phyloP scores from a whole-genome alignment of 225 moss, liverwort and hornwort genomes.

The Straminergon stramineum region DNA sequence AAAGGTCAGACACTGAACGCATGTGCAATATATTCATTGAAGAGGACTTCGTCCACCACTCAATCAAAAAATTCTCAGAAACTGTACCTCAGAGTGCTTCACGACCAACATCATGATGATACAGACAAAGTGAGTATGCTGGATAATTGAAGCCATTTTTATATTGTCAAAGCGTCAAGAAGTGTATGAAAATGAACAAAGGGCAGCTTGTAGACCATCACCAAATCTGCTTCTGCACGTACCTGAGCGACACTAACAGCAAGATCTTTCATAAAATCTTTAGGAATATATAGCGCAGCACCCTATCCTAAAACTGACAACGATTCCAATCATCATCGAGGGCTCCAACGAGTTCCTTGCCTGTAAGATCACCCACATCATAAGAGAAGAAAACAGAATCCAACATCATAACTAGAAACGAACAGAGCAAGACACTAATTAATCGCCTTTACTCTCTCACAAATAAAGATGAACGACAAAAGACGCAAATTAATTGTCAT shows the following conservation, averaged over 20 bases:
- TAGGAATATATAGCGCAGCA: conserved; percentile 45
- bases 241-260: conserved; percentile 26
- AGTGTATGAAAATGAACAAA: background rate
- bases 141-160: background rate
- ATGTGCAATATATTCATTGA: too few species aligned
- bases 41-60: too few species aligned
- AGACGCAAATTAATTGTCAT: too few species aligned
- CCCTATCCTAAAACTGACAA: conserved; percentile 36
- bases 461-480: background rate
- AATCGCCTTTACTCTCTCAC: background rate
- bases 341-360: conserved; percentile 55
- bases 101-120: background rate
- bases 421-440: background rate
- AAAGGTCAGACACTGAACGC: too few species aligned
- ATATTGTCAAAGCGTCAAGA: background rate
- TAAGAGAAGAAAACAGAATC: background rate
- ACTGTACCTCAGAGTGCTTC: background rate
- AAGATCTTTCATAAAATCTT: conserved; percentile 54
- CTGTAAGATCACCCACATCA: conserved; percentile 14
- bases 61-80: too few species aligned
- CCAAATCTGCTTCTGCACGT: background rate
- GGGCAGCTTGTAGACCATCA: background rate
- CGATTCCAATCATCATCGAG: conserved; percentile 47
- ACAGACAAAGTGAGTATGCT: background rate
- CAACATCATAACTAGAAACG: background rate